Evolutionary conservation across 345 rosid species (phyloP).

Genomic region (Eucalyptus erythrocorys): DNA sequence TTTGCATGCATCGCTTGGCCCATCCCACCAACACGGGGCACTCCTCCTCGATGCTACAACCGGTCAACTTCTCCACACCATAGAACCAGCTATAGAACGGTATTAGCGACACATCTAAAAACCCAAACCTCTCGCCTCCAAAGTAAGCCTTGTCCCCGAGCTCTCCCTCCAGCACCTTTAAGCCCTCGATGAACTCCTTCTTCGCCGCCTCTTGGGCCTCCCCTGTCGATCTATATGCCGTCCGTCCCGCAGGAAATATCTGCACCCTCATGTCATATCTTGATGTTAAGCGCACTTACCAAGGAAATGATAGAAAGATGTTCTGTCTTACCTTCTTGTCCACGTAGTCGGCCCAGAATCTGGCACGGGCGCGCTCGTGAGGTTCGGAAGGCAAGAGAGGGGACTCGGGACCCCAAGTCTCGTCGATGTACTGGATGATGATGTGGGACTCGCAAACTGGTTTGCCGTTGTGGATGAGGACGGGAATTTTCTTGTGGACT

Average conservation of each 20-base stretch:
- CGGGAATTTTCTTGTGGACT: background rate
- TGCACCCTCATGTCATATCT: background rate
- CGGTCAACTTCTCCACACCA: background rate
- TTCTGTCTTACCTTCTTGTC: background rate
- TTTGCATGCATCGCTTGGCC: background rate
- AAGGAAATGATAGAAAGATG: background rate
- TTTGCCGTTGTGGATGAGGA: background rate
- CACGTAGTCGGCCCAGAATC: background rate
- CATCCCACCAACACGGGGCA: background rate
- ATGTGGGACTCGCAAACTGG: background rate
- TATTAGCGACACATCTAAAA: background rate
- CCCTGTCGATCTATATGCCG: too few species aligned
- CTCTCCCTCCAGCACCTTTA: background rate
- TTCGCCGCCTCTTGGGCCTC: background rate
- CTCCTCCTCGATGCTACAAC: background rate
- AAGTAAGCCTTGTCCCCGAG: background rate
- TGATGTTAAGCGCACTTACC: background rate
- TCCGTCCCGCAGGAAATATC: background rate
- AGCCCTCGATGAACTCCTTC: background rate
- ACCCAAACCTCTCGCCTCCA: background rate
- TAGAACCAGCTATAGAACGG: background rate
- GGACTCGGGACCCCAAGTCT: background rate
- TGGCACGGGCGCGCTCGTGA: background rate
- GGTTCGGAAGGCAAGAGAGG: background rate
- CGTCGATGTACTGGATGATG: background rate